Evolutionary conservation across 345 rosid genomes (phyloP).

Genomic region (Acer campestre): DNA sequence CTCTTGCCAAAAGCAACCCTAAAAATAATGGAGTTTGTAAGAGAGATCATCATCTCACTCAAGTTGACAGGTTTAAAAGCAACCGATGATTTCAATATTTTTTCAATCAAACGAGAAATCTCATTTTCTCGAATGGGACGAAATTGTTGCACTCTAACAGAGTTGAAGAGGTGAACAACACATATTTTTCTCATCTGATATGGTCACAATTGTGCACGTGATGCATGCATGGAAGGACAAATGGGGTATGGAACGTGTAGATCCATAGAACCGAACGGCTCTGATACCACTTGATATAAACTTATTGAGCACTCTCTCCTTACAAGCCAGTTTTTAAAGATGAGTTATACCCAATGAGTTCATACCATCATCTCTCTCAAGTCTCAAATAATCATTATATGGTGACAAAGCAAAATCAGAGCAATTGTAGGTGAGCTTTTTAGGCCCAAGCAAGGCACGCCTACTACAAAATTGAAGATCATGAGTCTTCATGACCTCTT

Average conservation of each 20-base stretch:
- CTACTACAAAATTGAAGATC: conserved; percentile 46
- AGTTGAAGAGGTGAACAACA: conserved; percentile 19
- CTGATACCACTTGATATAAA: too few species aligned
- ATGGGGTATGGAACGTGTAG: too few species aligned
- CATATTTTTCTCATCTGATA: conserved; percentile 41
- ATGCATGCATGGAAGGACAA: too few species aligned
- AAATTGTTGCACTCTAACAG: conserved; percentile 17
- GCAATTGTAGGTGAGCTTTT: conserved; percentile 40
- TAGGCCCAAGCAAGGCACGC: too few species aligned
- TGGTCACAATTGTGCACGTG: too few species aligned
- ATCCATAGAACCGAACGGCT: too few species aligned
- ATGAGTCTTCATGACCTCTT: conserved; percentile 33
- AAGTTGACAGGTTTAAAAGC: conserved; percentile 23
- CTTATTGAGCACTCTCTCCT: too few species aligned
- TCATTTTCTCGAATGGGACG: conserved; percentile 43
- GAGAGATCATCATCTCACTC: conserved; percentile 26
- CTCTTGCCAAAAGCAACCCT: conserved; percentile 43
- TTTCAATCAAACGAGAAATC: conserved; percentile 33
- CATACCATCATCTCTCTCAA: too few species aligned
- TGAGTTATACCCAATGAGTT: too few species aligned
- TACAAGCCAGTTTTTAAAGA: too few species aligned
- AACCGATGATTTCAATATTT: conserved; percentile 18
- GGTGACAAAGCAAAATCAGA: conserved; percentile 55
- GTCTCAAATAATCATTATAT: conserved; percentile 41
- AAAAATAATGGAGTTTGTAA: conserved; percentile 31